Evolutionary conservation across 352 stramenopile species (phyloP).

Genomic region (Phytophthora macrochlamydospora): DNA sequence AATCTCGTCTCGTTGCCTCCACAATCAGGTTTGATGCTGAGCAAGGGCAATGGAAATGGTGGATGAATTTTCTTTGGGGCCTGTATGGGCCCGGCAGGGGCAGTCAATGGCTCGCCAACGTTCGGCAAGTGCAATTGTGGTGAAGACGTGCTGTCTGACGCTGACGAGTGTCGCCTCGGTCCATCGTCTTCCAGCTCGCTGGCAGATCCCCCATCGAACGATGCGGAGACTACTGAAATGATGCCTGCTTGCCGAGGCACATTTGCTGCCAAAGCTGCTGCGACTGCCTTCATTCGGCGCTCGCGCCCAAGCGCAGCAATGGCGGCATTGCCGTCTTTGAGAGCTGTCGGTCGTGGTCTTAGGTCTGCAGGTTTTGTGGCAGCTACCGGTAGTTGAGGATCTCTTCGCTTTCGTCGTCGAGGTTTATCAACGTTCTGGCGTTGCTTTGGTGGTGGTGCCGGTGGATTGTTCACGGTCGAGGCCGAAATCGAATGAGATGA

Average conservation of each 20-base stretch:
- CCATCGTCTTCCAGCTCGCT: constrained; percentile 12
- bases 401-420: constrained; percentile 3
- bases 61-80: constrained; percentile 11
- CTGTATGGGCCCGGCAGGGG: constrained; percentile 6
- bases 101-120: constrained; percentile 5
- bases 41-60: constrained; percentile 16
- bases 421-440: constrained; percentile 1
- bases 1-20: constrained; percentile 14
- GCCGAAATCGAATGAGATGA: background rate
- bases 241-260: constrained; percentile 13
- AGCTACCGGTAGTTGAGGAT: background rate
- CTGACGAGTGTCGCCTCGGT: constrained; percentile 4
- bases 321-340: constrained; percentile 16
- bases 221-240: constrained; percentile 19
- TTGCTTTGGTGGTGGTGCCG: no score
- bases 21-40: constrained; percentile 22
- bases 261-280: constrained; percentile 19
- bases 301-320: constrained; percentile 27
- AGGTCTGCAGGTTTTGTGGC: background rate
- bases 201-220: constrained; percentile 14
- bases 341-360: constrained; percentile 15
- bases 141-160: constrained; percentile 1
- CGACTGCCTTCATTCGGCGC: constrained; percentile 24
- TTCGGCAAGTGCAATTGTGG: constrained; percentile 3
- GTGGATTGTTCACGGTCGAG: no score